Base-by-base conservation (phyloP, 495 filamentous ascomycete species). In the Astrocystis sublimbata region DNA sequence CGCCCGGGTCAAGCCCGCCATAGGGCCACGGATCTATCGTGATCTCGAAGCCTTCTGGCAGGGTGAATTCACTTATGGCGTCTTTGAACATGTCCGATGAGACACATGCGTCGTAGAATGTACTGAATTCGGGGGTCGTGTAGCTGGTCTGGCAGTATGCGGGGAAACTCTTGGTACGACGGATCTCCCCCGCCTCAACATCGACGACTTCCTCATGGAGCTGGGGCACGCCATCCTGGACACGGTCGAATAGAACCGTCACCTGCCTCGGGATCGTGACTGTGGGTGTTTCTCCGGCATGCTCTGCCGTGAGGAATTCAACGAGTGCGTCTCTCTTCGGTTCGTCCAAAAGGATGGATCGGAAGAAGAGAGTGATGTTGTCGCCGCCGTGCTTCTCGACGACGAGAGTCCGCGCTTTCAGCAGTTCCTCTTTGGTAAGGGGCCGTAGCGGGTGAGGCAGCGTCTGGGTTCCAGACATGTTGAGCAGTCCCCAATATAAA, bases 21-120 rank as follows among this genome's bases (percentile, higher is more conserved):
- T 89, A 89, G 4, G 86, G 86, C 86, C 87, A 90, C 19, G 86
- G 87, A 75, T 89, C 87, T 67, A 89, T 88, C 56, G 87, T 79
- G 36, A 90, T 76, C 58, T 80, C 78, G 52, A 88, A 86, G 41
- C 84, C 82, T 35, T 85, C 78, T 6, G 89, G 89, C 5, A 92
- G 72, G 21, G 79, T 73, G 61, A 91, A 83, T 42, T 87, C 83
- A 5, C 80, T 72, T 8, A 89, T 69, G 17, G 84, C 87, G 42
- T 81, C 57, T 69, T 88, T 75, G 68, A 88, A 91, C 43, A 88
- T 66, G 0, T 82, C 79, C 4, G 87, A 89, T 23, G 73, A 77
- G 52, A 83, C 72, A 68, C 86, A 89, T 26, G 78, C 77, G 33
- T 88, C 83, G 15, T 86, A 76, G 33, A 91, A 81, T n/a, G 77